Evolutionary conservation across 2,329 filamentous ascomycete species (phyloP).

Genomic region (Pseudocercospora crystallina): DNA sequence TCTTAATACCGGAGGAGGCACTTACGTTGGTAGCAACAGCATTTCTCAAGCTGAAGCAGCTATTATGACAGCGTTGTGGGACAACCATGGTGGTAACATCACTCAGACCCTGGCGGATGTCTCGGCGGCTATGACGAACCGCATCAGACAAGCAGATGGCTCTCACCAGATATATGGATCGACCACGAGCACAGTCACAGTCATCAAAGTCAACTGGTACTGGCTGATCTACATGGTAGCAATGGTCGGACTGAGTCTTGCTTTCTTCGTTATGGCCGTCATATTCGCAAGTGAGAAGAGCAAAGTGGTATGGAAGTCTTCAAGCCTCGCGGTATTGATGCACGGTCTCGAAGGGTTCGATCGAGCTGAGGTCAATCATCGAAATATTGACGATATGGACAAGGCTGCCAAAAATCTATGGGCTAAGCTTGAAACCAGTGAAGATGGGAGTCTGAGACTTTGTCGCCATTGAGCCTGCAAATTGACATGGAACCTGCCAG

Average conservation of each 20-base stretch:
- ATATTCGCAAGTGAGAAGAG: slow-evolving; percentile 1
- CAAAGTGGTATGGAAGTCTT: neutral
- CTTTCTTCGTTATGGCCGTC: neutral
- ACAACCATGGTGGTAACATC: neutral
- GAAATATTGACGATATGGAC: neutral
- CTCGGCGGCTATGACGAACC: neutral
- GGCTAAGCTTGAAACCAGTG: neutral
- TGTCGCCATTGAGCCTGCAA: no score
- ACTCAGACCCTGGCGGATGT: neutral
- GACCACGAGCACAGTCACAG: neutral
- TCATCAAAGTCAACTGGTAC: slow-evolving; percentile 2
- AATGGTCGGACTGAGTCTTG: neutral
- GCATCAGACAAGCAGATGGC: neutral
- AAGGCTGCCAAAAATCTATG: neutral
- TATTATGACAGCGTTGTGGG: no score
- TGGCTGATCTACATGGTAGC: neutral
- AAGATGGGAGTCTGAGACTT: neutral
- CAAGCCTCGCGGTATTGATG: neutral
- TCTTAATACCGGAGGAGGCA: no score
- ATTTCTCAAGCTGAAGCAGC: no score
- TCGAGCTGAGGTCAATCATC: neutral
- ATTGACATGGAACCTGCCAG: no score
- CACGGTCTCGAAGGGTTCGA: neutral
- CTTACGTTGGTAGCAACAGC: no score
- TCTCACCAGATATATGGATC: no score